A percentile compares a stretch with the other conserved stretches of the same genome.
Evolutionary conservation across 208 protist genomes (phyloP).

Genomic region (Leishmania major): DNA sequence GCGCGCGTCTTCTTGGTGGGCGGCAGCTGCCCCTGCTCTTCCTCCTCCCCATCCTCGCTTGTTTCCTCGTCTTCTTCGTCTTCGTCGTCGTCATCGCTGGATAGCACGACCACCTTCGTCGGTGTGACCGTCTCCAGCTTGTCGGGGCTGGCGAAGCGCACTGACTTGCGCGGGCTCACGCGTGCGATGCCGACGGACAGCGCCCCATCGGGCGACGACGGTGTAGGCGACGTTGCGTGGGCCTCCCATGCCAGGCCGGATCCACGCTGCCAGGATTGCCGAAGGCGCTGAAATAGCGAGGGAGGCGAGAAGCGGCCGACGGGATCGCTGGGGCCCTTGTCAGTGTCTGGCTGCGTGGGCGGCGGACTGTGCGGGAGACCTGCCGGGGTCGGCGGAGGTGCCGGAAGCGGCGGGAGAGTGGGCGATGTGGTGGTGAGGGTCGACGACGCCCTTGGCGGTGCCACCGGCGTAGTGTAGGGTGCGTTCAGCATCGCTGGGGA

Average conservation of each 20-base stretch:
- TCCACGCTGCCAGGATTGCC: slow-evolving; percentile 12
- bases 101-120: slow-evolving; percentile 27
- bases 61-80: slow-evolving; percentile 10
- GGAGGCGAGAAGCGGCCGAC: not conserved
- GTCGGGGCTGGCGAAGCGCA: slow-evolving; percentile 61
- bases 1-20: slow-evolving; percentile 12
- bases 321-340: not conserved
- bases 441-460: not conserved
- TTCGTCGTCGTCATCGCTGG: slow-evolving; percentile 8
- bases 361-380: slow-evolving; percentile 5
- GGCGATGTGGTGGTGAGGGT: not conserved
- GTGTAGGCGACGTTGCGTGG: slow-evolving; percentile 10
- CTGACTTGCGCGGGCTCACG: slow-evolving; percentile 71
- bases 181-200: not conserved
- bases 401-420: slow-evolving; percentile 6
- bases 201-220: slow-evolving; percentile 7
- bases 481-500: slow-evolving; percentile 7
- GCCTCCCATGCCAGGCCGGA: not conserved
- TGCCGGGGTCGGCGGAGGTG: slow-evolving; percentile 10
- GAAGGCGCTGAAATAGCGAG: slow-evolving; percentile 14
- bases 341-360: slow-evolving; percentile 3
- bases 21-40: slow-evolving; percentile 8
- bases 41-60: slow-evolving; percentile 14
- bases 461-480: not conserved
- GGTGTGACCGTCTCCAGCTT: slow-evolving; percentile 52